Evolutionary conservation across 2,329 filamentous ascomycete species (phyloP).

Genomic region (Fusarium caatingaense): DNA sequence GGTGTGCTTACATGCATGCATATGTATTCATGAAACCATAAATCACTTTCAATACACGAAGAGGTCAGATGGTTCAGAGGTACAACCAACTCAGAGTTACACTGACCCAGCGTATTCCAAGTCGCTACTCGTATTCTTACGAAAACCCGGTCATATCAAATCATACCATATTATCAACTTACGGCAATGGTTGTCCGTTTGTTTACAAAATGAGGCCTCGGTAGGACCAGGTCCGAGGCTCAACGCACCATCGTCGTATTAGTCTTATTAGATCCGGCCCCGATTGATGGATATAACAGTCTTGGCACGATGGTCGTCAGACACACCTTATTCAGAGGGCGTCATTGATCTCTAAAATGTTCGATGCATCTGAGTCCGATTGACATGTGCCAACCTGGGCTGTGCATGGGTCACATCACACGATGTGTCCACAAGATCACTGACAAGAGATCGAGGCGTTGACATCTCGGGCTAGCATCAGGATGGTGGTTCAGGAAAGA

Average conservation of each 20-base stretch:
- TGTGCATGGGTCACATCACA: slow-evolving; percentile 21
- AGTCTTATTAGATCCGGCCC: slow-evolving; percentile 1
- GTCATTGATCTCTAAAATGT: slow-evolving; percentile 11
- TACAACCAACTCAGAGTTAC: not conserved
- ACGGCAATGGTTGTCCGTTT: not conserved
- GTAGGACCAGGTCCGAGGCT: slow-evolving; percentile 2
- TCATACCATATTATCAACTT: not conserved
- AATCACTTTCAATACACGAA: not conserved
- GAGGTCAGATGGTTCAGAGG: not conserved
- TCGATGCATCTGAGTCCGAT: slow-evolving; percentile 2
- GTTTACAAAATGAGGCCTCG: not conserved
- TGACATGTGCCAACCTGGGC: slow-evolving; percentile 28
- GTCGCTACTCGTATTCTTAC: not conserved
- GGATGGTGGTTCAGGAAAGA: slow-evolving; percentile 11
- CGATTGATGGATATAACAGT: not conserved
- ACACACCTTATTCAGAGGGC: slow-evolving; percentile 2
- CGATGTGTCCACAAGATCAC: slow-evolving; percentile 28
- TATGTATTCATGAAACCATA: not conserved
- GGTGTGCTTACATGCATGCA: not conserved
- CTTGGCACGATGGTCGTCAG: not conserved
- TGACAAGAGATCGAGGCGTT: slow-evolving; percentile 19
- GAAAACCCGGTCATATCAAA: not conserved
- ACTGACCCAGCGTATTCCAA: not conserved
- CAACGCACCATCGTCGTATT: not conserved
- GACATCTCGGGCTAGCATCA: slow-evolving; percentile 18